These are phyloP conservation scores for Allium sativum DNA, from an alignment of 106 monocot genomes.

Conservation along the genomic window DNA sequence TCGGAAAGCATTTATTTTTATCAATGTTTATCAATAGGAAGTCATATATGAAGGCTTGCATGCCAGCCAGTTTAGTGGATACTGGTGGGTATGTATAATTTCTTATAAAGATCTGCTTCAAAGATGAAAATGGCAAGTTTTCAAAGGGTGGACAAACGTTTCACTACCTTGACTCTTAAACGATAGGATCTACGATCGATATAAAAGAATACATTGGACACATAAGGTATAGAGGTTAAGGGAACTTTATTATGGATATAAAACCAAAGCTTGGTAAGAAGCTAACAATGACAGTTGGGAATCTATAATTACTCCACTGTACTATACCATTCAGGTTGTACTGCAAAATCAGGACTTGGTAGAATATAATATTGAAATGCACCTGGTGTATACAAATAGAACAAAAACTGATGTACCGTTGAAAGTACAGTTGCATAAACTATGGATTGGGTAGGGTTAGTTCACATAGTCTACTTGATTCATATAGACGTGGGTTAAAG, in stretches of 20 bases:
- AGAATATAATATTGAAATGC: slow-evolving; percentile 65
- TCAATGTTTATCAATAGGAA: slow-evolving; percentile 54
- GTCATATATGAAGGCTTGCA: slow-evolving; percentile 83
- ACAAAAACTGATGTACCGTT: slow-evolving; percentile 77
- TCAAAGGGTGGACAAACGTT: slow-evolving; percentile 80
- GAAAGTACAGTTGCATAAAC: too few species aligned
- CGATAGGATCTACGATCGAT: slow-evolving; percentile 38
- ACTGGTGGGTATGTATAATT: slow-evolving; percentile 71
- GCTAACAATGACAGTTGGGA: slow-evolving; percentile 86
- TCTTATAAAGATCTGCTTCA: slow-evolving; percentile 67
- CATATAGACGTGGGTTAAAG: too few species aligned
- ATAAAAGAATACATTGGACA: slow-evolving; percentile 84
- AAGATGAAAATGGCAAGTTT: slow-evolving; percentile 44
- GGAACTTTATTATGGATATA: slow-evolving; percentile 58
- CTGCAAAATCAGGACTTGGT: slow-evolving; percentile 44
- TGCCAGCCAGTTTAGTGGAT: slow-evolving; percentile 66
- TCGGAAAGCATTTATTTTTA: slow-evolving; percentile 82
- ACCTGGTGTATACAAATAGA: slow-evolving; percentile 66
- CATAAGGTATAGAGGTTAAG: slow-evolving; percentile 73
- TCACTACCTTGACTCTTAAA: slow-evolving; percentile 61
- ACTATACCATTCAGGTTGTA: slow-evolving; percentile 80
- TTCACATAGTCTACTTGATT: too few species aligned
- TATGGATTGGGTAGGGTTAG: too few species aligned
- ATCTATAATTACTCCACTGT: slow-evolving; percentile 84
- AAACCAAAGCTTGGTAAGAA: slow-evolving; percentile 32